These are phyloP conservation scores for Phylloporus rhodoxanthus DNA, from an alignment of 768 basidiomycete species.

Conservation along the genomic window DNA sequence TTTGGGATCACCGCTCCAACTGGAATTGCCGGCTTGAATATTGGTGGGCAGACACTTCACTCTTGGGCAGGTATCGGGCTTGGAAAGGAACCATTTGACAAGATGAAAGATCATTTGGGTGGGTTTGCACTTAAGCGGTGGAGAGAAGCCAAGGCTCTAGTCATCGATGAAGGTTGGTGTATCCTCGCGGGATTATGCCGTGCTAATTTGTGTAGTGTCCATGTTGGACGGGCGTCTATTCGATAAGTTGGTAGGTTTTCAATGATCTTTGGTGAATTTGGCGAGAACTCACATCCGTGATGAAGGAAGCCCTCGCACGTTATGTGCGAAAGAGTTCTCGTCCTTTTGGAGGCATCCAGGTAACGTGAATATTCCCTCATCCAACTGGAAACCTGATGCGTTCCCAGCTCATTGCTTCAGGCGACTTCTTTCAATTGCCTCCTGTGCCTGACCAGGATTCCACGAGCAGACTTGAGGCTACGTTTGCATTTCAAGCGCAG, in stretches of 20 bases:
- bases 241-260: conserved; percentile 57
- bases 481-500: conserved; percentile 62
- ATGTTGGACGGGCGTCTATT: conserved; percentile 70
- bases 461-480: conserved; percentile 44
- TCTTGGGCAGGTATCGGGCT: conserved; percentile 61
- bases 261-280: conserved; percentile 28
- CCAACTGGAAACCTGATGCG: conserved; percentile 3
- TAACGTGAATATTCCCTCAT: conserved; percentile 11
- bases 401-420: conserved; percentile 61
- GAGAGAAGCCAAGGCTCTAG: conserved; percentile 45
- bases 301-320: conserved; percentile 35
- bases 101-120: conserved; percentile 36
- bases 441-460: conserved; percentile 54
- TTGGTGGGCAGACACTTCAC: conserved; percentile 64
- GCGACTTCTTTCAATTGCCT: conserved; percentile 79
- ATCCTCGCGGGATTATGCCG: not conserved
- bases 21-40: conserved; percentile 63
- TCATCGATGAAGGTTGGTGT: conserved; percentile 69
- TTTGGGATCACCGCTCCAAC: conserved; percentile 64
- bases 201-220: conserved; percentile 42
- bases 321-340: conserved; percentile 35
- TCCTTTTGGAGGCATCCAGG: conserved; percentile 71
- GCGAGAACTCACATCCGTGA: not conserved
- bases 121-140: conserved; percentile 38
- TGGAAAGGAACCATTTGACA: conserved; percentile 44